Percentiles rank a stretch among this genome's conserved stretches.
These are phyloP conservation scores for Teunomyces gatunensis DNA, from an alignment of 805 yeast species.

Conservation along the genomic window DNA sequence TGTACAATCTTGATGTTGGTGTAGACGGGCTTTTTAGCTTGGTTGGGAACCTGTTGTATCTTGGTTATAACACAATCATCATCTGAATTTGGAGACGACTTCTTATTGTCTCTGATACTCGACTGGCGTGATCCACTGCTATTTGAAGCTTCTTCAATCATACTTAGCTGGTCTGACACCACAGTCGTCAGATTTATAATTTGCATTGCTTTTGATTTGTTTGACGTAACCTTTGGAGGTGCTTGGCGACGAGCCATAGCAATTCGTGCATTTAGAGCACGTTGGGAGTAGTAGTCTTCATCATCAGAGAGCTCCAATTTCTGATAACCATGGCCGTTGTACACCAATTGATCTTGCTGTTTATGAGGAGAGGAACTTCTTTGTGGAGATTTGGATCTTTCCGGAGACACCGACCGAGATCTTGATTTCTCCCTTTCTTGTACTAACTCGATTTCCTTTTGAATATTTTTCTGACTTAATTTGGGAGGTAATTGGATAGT, in stretches of 20 bases:
- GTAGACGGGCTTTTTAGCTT: neutral
- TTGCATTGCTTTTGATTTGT: slow-evolving; percentile 26
- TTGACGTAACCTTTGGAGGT: slow-evolving; percentile 27
- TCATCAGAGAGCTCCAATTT: slow-evolving; percentile 27
- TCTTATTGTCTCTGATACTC: slow-evolving; percentile 20
- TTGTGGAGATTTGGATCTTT: slow-evolving; percentile 12
- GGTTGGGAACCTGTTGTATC: neutral
- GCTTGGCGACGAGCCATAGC: slow-evolving; percentile 11
- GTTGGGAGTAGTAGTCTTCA: slow-evolving; percentile 10
- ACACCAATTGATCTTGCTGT: slow-evolving; percentile 22
- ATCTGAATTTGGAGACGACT: slow-evolving; percentile 11
- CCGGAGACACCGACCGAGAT: slow-evolving; percentile 13
- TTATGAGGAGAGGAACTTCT: slow-evolving; percentile 13
- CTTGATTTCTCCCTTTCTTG: neutral
- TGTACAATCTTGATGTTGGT: slow-evolving; percentile 4
- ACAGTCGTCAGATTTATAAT: slow-evolving; percentile 15
- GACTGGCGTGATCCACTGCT: slow-evolving; percentile 27
- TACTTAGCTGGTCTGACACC: slow-evolving; percentile 38
- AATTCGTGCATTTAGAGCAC: slow-evolving; percentile 5
- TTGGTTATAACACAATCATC: neutral
- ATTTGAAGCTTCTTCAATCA: slow-evolving; percentile 39
- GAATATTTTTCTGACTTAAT: slow-evolving; percentile 26
- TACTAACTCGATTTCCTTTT: slow-evolving; percentile 2
- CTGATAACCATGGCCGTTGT: slow-evolving; percentile 37
- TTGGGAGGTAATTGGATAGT: slow-evolving; percentile 41